These are phyloP conservation scores for Dactylella cylindrospora DNA, from an alignment of 2,329 filamentous ascomycete genomes.

Conservation along the genomic window DNA sequence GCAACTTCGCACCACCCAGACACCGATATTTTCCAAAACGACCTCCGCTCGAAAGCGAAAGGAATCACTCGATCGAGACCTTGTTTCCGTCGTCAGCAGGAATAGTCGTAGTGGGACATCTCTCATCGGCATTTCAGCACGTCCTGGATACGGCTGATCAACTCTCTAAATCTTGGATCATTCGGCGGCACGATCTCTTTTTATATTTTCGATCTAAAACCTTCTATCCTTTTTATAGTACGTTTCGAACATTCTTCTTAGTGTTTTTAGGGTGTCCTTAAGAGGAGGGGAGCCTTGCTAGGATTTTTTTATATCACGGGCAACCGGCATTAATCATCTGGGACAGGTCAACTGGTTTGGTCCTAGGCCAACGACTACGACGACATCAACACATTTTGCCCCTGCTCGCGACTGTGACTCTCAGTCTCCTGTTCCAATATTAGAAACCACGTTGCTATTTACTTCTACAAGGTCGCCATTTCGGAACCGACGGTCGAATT, in stretches of 20 bases:
- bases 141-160: conserved; percentile 8
- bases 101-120: conserved; percentile 27
- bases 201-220: conserved; percentile 4
- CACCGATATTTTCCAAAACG: background rate
- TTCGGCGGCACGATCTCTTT: conserved; percentile 12
- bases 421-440: conserved; percentile 12
- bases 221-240: conserved; percentile 40
- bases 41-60: conserved; percentile 11
- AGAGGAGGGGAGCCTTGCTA: too few species aligned
- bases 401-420: conserved; percentile 7
- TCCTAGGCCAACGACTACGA: conserved; percentile 18
- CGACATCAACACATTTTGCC: conserved; percentile 36
- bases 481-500: conserved; percentile 19
- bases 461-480: conserved; percentile 12
- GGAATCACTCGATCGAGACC: conserved; percentile 15
- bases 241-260: conserved; percentile 8
- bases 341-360: conserved; percentile 13
- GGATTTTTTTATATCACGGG: conserved; percentile 21
- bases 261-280: background rate
- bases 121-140: conserved; percentile 22
- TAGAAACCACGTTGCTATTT: conserved; percentile 36
- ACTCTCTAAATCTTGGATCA: background rate
- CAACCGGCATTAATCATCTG: conserved; percentile 12
- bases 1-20: conserved; percentile 2
- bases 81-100: conserved; percentile 35